These are phyloP conservation scores for Exophiala sp. DNA, from an alignment of 2,329 filamentous ascomycete genomes.

Conservation along the genomic window DNA sequence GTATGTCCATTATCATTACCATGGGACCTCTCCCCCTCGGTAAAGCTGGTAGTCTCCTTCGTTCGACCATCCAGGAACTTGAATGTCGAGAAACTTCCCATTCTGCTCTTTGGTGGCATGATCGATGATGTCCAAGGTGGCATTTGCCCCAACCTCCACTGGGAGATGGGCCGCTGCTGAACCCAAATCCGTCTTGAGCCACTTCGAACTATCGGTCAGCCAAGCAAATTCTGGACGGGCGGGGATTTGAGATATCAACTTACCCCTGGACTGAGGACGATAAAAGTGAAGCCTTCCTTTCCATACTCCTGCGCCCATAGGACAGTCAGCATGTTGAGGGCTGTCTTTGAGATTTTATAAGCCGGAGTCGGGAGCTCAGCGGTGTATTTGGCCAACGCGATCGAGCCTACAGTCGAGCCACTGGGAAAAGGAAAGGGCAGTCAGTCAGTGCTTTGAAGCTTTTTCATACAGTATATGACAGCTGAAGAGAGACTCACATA, in stretches of 20 bases:
- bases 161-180: slow-evolving; percentile 39
- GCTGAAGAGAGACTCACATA: slow-evolving; percentile 33
- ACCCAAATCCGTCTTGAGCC: slow-evolving; percentile 44
- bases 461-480: too few relatives aligned
- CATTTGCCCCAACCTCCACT: slow-evolving; percentile 37
- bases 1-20: slow-evolving; percentile 29
- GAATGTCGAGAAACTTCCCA: slow-evolving; percentile 46
- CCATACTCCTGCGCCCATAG: slow-evolving; percentile 38
- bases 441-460: too few relatives aligned
- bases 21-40: slow-evolving; percentile 34
- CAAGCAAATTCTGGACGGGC: neutral
- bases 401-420: slow-evolving; percentile 40
- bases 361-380: slow-evolving; percentile 31
- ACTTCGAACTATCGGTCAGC: slow-evolving; percentile 31
- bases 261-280: slow-evolving; percentile 44
- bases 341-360: slow-evolving; percentile 46
- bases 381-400: slow-evolving; percentile 30
- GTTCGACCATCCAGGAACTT: slow-evolving; percentile 37
- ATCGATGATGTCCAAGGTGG: slow-evolving; percentile 43
- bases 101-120: slow-evolving; percentile 36
- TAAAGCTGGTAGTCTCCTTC: slow-evolving; percentile 35
- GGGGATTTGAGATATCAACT: slow-evolving; percentile 18
- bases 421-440: neutral
- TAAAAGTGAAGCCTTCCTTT: slow-evolving; percentile 40
- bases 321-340: slow-evolving; percentile 45